Evolutionary conservation across 164 flowering plant species (phyloP).

Genomic region (Malania oleifera): DNA sequence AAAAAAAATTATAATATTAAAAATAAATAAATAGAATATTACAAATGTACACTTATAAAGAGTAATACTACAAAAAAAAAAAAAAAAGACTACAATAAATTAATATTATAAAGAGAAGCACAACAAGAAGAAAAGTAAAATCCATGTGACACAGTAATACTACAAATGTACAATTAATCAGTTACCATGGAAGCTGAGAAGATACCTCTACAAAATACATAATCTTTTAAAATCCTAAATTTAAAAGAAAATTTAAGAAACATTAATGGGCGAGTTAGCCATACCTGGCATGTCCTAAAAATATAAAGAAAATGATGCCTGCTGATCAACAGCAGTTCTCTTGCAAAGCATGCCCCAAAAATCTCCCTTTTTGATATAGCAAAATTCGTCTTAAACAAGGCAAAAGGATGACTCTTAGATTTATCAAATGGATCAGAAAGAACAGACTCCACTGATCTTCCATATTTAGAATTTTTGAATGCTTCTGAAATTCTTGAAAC

Average conservation of each 20-base stretch:
- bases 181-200: no score
- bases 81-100: no score
- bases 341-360: conserved; percentile 49
- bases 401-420: conserved; percentile 44
- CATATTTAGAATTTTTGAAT: conserved; percentile 51
- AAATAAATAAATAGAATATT: no score
- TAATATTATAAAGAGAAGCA: neutral
- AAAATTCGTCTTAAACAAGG: conserved; percentile 48
- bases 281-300: conserved; percentile 85
- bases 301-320: conserved; percentile 72
- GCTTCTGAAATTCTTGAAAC: conserved; percentile 66
- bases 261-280: neutral
- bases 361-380: conserved; percentile 58
- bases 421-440: conserved; percentile 52
- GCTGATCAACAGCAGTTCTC: conserved; percentile 58
- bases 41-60: no score
- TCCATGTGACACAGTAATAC: no score
- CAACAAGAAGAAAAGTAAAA: neutral
- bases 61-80: no score
- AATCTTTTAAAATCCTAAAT: no score
- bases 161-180: no score
- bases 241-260: no score
- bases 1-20: no score
- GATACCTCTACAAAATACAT: no score
- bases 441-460: conserved; percentile 32